Conservation (phyloP, 2,329 filamentous ascomycete species). For the Pseudohalonectria lignicola region DNA sequence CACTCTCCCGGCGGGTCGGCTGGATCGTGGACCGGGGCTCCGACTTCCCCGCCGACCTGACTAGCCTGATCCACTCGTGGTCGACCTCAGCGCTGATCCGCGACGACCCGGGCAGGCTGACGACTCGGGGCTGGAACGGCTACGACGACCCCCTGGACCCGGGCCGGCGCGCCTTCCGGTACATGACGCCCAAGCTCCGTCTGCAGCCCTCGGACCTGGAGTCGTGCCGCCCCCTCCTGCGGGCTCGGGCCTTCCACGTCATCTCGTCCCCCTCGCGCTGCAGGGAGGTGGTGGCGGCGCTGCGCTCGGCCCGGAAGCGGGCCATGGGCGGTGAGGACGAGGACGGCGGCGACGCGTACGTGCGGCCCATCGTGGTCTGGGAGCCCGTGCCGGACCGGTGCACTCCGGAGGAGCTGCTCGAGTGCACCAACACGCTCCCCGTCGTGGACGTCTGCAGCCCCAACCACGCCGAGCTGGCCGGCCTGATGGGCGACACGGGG, state of each 20-base stretch:
- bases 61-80: conserved; percentile 59
- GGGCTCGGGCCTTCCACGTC: conserved; percentile 72
- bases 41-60: conserved; percentile 67
- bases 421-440: conserved; percentile 51
- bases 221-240: conserved; percentile 41
- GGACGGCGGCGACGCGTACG: conserved; percentile 18
- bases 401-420: conserved; percentile 54
- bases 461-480: conserved; percentile 81
- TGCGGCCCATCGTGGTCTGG: conserved; percentile 74
- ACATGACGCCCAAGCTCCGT: conserved; percentile 76
- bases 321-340: conserved; percentile 10
- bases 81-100: conserved; percentile 62
- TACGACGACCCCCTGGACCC: conserved; percentile 54
- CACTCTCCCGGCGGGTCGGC: conserved; percentile 58
- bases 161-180: conserved; percentile 68
- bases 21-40: conserved; percentile 88
- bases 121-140: conserved; percentile 87
- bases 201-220: conserved; percentile 64
- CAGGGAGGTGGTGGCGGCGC: conserved; percentile 62
- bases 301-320: conserved; percentile 46
- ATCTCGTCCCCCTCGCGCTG: conserved; percentile 74
- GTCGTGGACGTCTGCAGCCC: conserved; percentile 58
- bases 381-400: conserved; percentile 90
- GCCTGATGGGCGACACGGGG: conserved; percentile 56
- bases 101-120: conserved; percentile 54